Evolutionary conservation across 306 rosid genomes (phyloP).

Genomic region (Sesbania bispinosa): DNA sequence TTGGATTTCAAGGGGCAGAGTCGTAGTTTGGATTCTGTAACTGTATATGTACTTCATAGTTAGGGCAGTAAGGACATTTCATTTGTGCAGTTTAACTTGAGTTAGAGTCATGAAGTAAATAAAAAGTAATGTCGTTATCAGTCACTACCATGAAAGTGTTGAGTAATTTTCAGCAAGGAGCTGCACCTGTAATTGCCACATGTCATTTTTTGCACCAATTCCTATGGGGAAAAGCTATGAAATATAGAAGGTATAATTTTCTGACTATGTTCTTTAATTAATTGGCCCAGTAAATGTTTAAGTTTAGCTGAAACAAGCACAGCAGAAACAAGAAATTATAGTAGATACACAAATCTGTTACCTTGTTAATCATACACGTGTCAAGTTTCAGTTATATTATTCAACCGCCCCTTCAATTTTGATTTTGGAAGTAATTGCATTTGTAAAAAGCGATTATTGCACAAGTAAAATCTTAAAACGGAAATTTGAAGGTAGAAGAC

Average conservation of each 20-base stretch:
- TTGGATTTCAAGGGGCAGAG: neutral
- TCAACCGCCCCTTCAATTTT: neutral
- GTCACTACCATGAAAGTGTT: slow-evolving; percentile 28
- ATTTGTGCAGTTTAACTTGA: neutral
- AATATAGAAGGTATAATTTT: neutral
- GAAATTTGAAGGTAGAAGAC: neutral
- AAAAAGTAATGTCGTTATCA: slow-evolving; percentile 32
- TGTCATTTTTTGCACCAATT: neutral
- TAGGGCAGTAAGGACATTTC: neutral
- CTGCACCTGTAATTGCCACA: neutral
- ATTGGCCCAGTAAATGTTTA: neutral
- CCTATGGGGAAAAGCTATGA: neutral
- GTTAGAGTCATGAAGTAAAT: slow-evolving; percentile 18
- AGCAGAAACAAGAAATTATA: neutral
- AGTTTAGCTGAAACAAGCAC: neutral
- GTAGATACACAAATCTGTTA: neutral
- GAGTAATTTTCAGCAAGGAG: slow-evolving; percentile 26
- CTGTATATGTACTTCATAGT: neutral
- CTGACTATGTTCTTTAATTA: neutral
- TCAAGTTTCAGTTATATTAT: neutral
- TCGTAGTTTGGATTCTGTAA: neutral
- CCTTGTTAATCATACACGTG: neutral
- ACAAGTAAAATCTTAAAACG: neutral
- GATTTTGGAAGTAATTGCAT: neutral
- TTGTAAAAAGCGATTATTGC: neutral